These are phyloP conservation scores for Prunus kanzakura DNA, from an alignment of 306 rosid genomes.

Conservation along the genomic window DNA sequence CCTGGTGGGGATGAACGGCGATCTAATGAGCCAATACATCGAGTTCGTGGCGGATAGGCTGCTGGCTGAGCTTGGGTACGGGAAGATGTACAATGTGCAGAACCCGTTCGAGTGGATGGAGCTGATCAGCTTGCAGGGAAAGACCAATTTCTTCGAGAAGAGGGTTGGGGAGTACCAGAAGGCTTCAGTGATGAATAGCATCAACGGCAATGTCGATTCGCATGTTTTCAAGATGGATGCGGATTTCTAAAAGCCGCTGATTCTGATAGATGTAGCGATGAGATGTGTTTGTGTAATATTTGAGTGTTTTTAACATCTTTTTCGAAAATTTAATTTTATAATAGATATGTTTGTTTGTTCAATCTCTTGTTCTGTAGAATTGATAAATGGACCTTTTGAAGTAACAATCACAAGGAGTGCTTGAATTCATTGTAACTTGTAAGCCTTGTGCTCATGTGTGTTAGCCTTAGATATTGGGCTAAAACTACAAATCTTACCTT, in stretches of 20 bases:
- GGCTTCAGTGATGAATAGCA: constrained; percentile 72
- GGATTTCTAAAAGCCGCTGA: constrained; percentile 39
- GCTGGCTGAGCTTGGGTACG: constrained; percentile 55
- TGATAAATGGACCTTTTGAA: neutral
- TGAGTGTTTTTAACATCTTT: neutral
- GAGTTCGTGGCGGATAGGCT: constrained; percentile 85
- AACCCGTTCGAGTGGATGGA: constrained; percentile 99
- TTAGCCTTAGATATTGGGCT: neutral
- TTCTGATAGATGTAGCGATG: neutral
- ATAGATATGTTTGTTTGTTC: neutral
- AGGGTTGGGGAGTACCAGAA: constrained; percentile 87
- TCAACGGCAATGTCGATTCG: constrained; percentile 44
- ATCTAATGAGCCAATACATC: constrained; percentile 70
- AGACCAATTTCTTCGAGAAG: constrained; percentile 85
- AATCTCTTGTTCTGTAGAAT: neutral
- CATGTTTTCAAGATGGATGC: constrained; percentile 68
- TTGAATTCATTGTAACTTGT: neutral
- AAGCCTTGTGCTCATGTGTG: neutral
- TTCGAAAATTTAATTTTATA: neutral
- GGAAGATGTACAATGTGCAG: constrained; percentile 49
- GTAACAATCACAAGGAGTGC: neutral
- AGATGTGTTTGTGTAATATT: neutral
- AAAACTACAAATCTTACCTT: neutral
- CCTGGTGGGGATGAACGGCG: constrained; percentile 76
- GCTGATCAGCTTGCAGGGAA: constrained; percentile 83